Conservation (phyloP, 225 moss, liverwort and hornwort species). For the Rhytidiadelphus loreus region DNA sequence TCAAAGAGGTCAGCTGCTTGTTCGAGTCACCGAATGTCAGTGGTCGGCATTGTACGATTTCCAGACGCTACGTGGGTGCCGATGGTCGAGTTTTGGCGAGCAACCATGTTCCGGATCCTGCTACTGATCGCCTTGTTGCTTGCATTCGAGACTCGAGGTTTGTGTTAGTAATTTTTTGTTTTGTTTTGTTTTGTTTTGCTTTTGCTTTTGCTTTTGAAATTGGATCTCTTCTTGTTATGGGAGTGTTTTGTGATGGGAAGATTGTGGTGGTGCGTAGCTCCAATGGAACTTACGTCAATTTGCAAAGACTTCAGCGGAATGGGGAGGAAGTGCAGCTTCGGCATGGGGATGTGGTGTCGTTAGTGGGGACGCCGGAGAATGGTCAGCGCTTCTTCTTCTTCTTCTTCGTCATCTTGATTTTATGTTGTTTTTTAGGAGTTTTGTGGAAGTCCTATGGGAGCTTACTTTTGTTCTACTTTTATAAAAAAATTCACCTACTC, state of each 20-base stretch:
- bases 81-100: constrained; percentile 29
- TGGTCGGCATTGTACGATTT: constrained; percentile 69
- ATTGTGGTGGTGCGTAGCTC: constrained; percentile 5
- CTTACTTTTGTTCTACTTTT: background rate
- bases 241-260: background rate
- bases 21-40: constrained; percentile 91
- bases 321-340: constrained; percentile 39
- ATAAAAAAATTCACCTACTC: background rate
- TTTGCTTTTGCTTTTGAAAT: background rate
- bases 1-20: constrained; percentile 56
- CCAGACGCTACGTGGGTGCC: constrained; percentile 23
- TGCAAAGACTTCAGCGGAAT: constrained; percentile 26
- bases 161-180: background rate
- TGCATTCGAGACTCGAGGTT: constrained; percentile 74
- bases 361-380: constrained; percentile 48
- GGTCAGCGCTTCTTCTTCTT: constrained; percentile 26
- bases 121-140: constrained; percentile 48
- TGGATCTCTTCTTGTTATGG: background rate
- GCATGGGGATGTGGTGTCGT: constrained; percentile 43
- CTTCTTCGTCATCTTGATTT: background rate
- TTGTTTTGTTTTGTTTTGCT: background rate
- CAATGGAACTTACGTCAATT: constrained; percentile 45
- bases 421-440: background rate
- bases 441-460: background rate
- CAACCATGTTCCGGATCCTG: constrained; percentile 27